Evolutionary conservation across 1,139 yeast genomes (phyloP).

Genomic region (Lodderomyces pseudojiufengensis): DNA sequence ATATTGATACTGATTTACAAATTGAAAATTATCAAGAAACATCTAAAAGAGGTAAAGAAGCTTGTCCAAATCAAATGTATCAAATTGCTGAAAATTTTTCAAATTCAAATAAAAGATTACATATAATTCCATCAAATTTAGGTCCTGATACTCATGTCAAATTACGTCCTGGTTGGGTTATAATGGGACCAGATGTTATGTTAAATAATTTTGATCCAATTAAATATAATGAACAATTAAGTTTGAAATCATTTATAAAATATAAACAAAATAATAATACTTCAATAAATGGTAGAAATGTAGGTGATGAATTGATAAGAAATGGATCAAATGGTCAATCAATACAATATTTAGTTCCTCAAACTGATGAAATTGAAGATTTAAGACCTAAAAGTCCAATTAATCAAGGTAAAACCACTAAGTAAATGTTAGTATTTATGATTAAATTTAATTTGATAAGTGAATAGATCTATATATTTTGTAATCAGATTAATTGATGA

Average conservation of each 20-base stretch:
- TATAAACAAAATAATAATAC: conserved; percentile 20
- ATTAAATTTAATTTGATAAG: background rate
- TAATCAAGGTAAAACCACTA: background rate
- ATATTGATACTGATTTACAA: conserved; percentile 83
- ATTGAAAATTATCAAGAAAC: conserved; percentile 35
- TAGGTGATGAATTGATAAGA: background rate
- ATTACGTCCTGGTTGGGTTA: conserved; percentile 86
- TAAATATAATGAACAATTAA: conserved; percentile 32
- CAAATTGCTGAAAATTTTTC: conserved; percentile 87
- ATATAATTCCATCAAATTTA: conserved; percentile 70
- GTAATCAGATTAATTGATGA: conserved; percentile 28
- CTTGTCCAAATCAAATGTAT: conserved; percentile 75
- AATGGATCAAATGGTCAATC: conserved; percentile 6
- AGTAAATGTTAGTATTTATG: background rate
- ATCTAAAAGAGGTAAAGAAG: conserved; percentile 17
- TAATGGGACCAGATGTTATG: conserved; percentile 78
- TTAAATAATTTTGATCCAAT: conserved; percentile 58
- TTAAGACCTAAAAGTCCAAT: conserved; percentile 80
- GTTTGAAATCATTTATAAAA: conserved; percentile 29
- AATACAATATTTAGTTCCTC: conserved; percentile 53
- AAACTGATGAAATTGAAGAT: conserved; percentile 67
- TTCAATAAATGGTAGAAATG: conserved; percentile 7
- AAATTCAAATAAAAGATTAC: conserved; percentile 75
- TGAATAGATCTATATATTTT: background rate
- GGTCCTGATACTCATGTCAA: conserved; percentile 63